Conservation (phyloP, 179 eudicot species). For the Actinidia chinensis region DNA sequence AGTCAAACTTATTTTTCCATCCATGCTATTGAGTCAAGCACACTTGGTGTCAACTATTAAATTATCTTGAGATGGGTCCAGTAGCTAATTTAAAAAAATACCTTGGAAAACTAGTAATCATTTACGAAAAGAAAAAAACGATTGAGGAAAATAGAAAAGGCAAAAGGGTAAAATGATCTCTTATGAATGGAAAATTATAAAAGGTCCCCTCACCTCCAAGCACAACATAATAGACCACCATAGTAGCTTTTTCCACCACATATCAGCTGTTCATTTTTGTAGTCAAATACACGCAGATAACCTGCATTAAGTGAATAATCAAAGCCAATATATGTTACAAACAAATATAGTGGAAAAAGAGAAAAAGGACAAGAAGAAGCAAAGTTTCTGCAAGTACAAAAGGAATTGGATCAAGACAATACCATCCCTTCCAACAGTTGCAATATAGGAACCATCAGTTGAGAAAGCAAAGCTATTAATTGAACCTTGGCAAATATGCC, state of each 20-base stretch:
- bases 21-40: conserved; percentile 53
- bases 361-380: background rate
- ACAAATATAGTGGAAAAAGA: background rate
- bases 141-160: background rate
- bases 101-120: background rate
- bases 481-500: conserved; percentile 96
- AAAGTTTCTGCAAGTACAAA: background rate
- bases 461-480: conserved; percentile 78
- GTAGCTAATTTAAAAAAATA: background rate
- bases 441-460: conserved; percentile 69
- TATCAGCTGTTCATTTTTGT: conserved; percentile 71
- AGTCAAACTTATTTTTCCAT: conserved; percentile 71
- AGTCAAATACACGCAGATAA: conserved; percentile 84
- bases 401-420: conserved; percentile 24
- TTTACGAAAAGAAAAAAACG: background rate
- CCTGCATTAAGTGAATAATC: conserved; percentile 47
- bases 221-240: conserved; percentile 88
- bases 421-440: conserved; percentile 95
- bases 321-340: background rate
- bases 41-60: conserved; percentile 25
- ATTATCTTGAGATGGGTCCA: background rate
- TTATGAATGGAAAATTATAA: conserved; percentile 12
- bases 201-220: conserved; percentile 77
- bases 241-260: conserved; percentile 97
- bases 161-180: conserved; percentile 2